Base-by-base conservation (phyloP, 2,329 filamentous ascomycete genomes). In the Penicillium sp. region DNA sequence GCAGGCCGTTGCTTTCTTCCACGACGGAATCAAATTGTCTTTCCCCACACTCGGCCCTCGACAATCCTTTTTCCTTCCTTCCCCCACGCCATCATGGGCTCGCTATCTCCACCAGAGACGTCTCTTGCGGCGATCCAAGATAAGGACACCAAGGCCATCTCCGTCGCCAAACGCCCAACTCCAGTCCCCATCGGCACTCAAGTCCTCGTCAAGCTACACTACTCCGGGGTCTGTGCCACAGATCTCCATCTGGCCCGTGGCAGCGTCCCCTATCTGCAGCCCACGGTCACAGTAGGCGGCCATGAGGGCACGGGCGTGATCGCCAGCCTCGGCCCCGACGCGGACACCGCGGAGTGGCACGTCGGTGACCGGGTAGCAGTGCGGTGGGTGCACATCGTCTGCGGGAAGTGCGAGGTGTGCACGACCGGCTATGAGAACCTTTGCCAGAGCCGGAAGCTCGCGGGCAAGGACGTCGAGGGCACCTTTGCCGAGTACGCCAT, bases 221-320 rank as follows among this genome's bases (percentile, higher is more conserved):
- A 69, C 2, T 75, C 74, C 2, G 70, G 70, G 12, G 60, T 78
- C 31, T 78, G 76, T 53, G 75, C 74, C 3, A 74, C 75, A 7
- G 76, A 78, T 54, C 60, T 72, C 15, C 66, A 64, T 15, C 68
- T 78, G 49, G 57, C 53, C 23, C 57, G 54, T 7, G 50, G 51
- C 15, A 76, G 75, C 0, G 51, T 68, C 0, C 75, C 76, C 11
- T 65, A 75, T 22, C 59, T 77, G 43, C 74, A 75, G 0, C 72
- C 73, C 0, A 66, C 67, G 0, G 61, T 66, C 5, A 56, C 69
- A 23, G 69, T 77, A 1, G 66, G 77, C 0, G 78, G 78, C 4
- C 78, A 80, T 46, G 78, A 81, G 57, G 78, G 77, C 7, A 73
- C 79, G 1, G 78, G 78, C 1, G 66, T 64, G 11, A 67, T 79